A percentile compares a stretch with the other conserved stretches of the same genome.
Conservation (phyloP, 1,139 yeast species). For the Magnusiomyces starmeri region DNA sequence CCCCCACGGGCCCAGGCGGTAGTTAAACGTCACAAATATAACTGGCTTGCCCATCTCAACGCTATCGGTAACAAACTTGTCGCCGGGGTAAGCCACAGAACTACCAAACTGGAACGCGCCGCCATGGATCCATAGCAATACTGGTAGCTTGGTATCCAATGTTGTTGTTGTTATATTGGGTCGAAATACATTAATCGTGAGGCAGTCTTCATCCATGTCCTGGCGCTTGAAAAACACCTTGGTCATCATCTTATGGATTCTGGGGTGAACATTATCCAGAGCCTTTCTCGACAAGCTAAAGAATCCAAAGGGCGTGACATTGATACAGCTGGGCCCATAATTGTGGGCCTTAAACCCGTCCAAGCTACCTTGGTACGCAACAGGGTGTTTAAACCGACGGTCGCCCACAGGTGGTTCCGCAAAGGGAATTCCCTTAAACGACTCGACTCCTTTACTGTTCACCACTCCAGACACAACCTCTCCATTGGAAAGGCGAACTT, state of each 20-base stretch:
- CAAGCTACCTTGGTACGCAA: slow-evolving; percentile 13
- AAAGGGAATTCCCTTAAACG: slow-evolving; percentile 25
- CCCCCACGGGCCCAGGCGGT: slow-evolving; percentile 34
- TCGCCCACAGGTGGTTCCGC: slow-evolving; percentile 26
- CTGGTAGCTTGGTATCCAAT: slow-evolving; percentile 22
- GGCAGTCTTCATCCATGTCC: slow-evolving; percentile 23
- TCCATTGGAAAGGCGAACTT: slow-evolving; percentile 4
- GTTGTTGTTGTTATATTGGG: slow-evolving; percentile 17
- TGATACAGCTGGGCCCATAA: neutral
- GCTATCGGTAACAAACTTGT: slow-evolving; percentile 9
- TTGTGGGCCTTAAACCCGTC: neutral
- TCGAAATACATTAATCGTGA: slow-evolving; percentile 25
- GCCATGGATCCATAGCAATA: slow-evolving; percentile 30
- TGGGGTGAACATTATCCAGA: neutral
- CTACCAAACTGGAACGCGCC: slow-evolving; percentile 28
- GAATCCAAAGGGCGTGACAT: neutral
- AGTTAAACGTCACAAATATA: slow-evolving; percentile 17
- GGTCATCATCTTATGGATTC: slow-evolving; percentile 20
- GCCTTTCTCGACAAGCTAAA: neutral
- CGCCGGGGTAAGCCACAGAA: slow-evolving; percentile 11
- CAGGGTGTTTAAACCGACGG: slow-evolving; percentile 24
- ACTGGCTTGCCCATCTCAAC: slow-evolving; percentile 13
- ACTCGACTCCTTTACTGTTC: slow-evolving; percentile 16
- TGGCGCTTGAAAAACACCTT: slow-evolving; percentile 6
- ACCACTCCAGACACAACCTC: slow-evolving; percentile 12